Evolutionary conservation across 2,329 filamentous ascomycete species (phyloP), one percentile per base, ranked within the genome.

Genomic region (Sclerotinia sclerotiorum): DNA sequence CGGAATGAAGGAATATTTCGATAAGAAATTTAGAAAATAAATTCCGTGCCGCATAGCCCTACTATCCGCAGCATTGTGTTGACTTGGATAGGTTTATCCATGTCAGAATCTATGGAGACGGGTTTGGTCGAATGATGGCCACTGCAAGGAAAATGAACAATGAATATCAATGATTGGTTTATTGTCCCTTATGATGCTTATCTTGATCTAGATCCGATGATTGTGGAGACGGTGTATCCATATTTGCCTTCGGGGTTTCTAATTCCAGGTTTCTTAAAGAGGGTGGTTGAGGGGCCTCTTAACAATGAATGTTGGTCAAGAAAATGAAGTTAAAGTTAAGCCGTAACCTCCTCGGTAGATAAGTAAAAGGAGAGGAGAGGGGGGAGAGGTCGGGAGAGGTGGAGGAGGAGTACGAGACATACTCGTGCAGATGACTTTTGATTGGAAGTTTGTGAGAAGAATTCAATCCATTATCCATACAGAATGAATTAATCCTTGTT

Each of bases 151-250:
- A 42, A 17, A 42, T 42, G 8, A 17, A 21, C 2, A 42, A 57
- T 24, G 13, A 42, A 7, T 19, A 15, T 27, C 4, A 24, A 8
- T 51, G 60, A 62, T 62, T 62, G 60, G 60, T 27, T 62, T 27
- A 3, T 62, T 4, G 3, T 13, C 4, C 21, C 46, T 51, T 6
- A 5, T 42, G 46, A 27, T 62, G 29, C 29, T 39, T 62, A 51
- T 62, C 60, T 62, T 51, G 60, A 51, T 24, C 29, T 51, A 51
- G 15, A 51, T 2, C 35, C 58, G 58, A 46, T 46, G 44, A 49
- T 48, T 61, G 58, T 49, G 44, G 44, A 61, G 58, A 49, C 29
- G 44, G 39, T 21, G 58, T 24, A 62, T 62, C 58, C 58, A 62
- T 49, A 51, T 62, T 62, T 21, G 13, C 42, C 29, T 24, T 51